phyloP scores from a whole-genome alignment of 1,139 yeast species.

The Citeromyces siamensis region DNA sequence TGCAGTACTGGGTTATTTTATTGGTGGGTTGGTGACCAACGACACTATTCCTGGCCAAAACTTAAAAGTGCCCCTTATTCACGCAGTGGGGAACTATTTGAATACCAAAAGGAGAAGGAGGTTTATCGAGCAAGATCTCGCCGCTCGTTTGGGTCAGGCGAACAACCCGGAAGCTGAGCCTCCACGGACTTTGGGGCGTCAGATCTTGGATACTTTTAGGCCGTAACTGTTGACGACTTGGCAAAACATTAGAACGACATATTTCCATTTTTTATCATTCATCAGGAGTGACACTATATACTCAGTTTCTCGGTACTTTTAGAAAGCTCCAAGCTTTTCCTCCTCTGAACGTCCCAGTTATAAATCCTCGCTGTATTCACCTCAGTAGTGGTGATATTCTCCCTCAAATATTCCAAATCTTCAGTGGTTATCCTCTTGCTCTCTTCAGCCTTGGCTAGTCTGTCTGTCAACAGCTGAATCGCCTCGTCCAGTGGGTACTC shows the following conservation, averaged over 20 bases:
- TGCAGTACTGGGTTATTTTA: constrained; percentile 39
- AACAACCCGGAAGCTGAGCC: constrained; percentile 35
- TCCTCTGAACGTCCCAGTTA: constrained; percentile 91
- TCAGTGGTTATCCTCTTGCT: constrained; percentile 56
- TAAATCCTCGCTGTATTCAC: constrained; percentile 93
- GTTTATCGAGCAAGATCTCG: constrained; percentile 5
- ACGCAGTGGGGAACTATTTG: constrained; percentile 2
- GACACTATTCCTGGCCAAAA: constrained; percentile 51
- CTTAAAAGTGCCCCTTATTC: constrained; percentile 34
- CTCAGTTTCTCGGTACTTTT: background rate
- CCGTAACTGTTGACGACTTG: no score
- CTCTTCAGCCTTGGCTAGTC: constrained; percentile 50
- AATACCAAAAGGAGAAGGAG: constrained; percentile 9
- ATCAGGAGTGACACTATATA: background rate
- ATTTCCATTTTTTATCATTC: background rate
- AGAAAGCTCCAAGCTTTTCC: constrained; percentile 28
- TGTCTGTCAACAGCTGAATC: constrained; percentile 46
- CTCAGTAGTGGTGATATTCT: constrained; percentile 94
- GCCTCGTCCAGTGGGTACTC: constrained; percentile 93
- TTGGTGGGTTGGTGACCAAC: constrained; percentile 43
- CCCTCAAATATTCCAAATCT: constrained; percentile 80
- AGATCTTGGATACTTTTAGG: constrained; percentile 45
- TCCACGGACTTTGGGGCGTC: constrained; percentile 44
- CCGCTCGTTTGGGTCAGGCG: constrained; percentile 11
- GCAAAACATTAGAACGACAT: no score